Percentiles rank a stretch among this genome's conserved stretches.
phyloP scores from a whole-genome alignment of 225 moss, liverwort and hornwort species.

The Polytrichum formosum region DNA sequence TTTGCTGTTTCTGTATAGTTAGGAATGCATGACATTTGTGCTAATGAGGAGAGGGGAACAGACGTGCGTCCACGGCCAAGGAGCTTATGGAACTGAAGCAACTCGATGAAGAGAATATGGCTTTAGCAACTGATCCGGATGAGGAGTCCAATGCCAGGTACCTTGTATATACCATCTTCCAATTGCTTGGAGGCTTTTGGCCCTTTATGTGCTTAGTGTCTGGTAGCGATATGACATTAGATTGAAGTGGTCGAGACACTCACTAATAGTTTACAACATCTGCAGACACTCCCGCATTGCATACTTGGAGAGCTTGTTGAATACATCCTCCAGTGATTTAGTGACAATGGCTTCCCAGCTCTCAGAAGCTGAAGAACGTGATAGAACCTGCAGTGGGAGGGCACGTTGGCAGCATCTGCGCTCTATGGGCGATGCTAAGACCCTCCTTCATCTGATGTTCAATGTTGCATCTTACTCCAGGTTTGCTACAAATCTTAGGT shows the following conservation, averaged over 20 bases:
- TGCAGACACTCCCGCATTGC: conserved; percentile 69
- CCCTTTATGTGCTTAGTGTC: background rate
- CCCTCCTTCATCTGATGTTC: conserved; percentile 70
- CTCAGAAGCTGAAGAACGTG: conserved; percentile 96
- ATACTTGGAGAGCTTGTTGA: conserved; percentile 69
- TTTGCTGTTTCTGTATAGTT: too few relatives aligned
- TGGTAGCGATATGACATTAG: too few relatives aligned
- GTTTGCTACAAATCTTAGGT: conserved; percentile 2
- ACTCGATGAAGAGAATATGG: conserved; percentile 46
- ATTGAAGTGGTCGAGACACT: too few relatives aligned
- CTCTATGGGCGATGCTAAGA: conserved; percentile 88
- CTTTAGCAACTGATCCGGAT: conserved; percentile 38
- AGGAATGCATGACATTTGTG: too few relatives aligned
- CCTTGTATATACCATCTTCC: background rate
- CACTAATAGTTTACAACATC: background rate
- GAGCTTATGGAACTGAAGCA: conserved; percentile 61
- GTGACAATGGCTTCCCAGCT: conserved; percentile 93
- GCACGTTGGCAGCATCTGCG: conserved; percentile 87
- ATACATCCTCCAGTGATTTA: conserved; percentile 69
- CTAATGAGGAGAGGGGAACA: conserved; percentile 12
- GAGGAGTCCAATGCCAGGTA: conserved; percentile 41
- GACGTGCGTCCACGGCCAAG: conserved; percentile 61
- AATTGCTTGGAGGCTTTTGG: background rate
- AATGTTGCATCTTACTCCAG: conserved; percentile 47
- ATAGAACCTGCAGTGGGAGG: conserved; percentile 65